A percentile compares a stretch with the other conserved stretches of the same genome.
Conservation (phyloP, 805 yeast genomes). For the Kodamaea jinghongensis region DNA sequence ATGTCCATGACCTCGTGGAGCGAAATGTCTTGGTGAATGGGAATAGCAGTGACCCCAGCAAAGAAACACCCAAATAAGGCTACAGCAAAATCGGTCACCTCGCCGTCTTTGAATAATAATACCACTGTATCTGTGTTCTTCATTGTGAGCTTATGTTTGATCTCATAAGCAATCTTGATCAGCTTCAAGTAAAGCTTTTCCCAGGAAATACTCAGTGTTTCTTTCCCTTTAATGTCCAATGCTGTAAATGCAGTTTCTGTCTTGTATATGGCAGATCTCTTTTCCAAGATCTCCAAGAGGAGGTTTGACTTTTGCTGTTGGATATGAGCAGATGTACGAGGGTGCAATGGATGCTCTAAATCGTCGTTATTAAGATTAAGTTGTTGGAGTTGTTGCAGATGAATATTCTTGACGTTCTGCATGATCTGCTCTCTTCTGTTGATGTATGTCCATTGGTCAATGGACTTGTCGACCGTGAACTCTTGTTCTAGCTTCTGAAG, state of each 20-base stretch:
- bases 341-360: constrained; percentile 62
- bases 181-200: constrained; percentile 80
- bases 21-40: constrained; percentile 74
- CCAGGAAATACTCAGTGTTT: constrained; percentile 76
- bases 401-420: constrained; percentile 34
- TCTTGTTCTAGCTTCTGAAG: constrained; percentile 43
- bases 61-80: constrained; percentile 89
- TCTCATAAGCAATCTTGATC: constrained; percentile 83
- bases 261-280: constrained; percentile 64
- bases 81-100: constrained; percentile 78
- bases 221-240: constrained; percentile 80
- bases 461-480: constrained; percentile 37
- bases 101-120: constrained; percentile 77
- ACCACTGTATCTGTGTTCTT: constrained; percentile 83
- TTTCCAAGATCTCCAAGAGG: constrained; percentile 68
- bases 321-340: constrained; percentile 43
- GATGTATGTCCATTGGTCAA: constrained; percentile 48
- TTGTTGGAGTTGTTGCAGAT: constrained; percentile 29
- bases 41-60: constrained; percentile 94
- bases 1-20: constrained; percentile 68
- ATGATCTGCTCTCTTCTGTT: constrained; percentile 45
- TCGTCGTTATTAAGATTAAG: constrained; percentile 28
- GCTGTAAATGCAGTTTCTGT: constrained; percentile 66
- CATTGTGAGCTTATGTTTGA: constrained; percentile 66
- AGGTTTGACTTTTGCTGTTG: constrained; percentile 34